Evolutionary conservation across 73 alveolate species (phyloP).

Genomic region (Tetrahymena elliotti): DNA sequence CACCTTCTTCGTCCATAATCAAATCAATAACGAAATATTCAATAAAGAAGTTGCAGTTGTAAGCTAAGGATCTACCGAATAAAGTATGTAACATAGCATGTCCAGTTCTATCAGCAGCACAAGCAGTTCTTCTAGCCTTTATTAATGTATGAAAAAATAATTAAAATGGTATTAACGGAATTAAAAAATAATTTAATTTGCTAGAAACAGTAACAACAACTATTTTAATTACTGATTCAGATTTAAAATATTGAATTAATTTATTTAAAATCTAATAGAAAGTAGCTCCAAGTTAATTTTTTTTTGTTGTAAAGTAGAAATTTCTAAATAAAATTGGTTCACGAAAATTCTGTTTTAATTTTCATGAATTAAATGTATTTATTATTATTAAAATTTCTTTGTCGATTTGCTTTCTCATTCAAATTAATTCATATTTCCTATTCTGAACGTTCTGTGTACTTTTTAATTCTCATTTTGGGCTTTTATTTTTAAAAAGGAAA

Average conservation of each 20-base stretch:
- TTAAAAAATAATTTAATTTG: background rate
- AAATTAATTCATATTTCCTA: too few relatives aligned
- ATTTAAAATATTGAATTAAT: background rate
- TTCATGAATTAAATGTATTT: background rate
- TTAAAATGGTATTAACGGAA: background rate
- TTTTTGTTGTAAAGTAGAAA: background rate
- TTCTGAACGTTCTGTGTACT: too few relatives aligned
- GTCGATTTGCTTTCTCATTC: background rate
- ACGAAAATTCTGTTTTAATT: background rate
- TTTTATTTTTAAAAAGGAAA: too few relatives aligned
- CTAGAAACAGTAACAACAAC: background rate
- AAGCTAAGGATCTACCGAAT: conserved; percentile 86
- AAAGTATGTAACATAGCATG: conserved; percentile 91
- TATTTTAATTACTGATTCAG: background rate
- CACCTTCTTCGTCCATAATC: conserved; percentile 77
- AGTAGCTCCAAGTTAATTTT: background rate
- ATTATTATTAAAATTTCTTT: too few relatives aligned
- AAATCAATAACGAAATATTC: conserved; percentile 91
- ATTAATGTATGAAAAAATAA: background rate
- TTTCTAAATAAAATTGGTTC: background rate
- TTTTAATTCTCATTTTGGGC: too few relatives aligned
- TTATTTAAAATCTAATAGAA: background rate
- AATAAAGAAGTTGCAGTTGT: conserved; percentile 86
- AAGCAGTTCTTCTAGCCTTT: conserved; percentile 87
- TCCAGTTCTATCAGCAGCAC: conserved; percentile 97